phyloP scores from a whole-genome alignment of 176 grass and related monocot species.

The Chloris gayana region DNA sequence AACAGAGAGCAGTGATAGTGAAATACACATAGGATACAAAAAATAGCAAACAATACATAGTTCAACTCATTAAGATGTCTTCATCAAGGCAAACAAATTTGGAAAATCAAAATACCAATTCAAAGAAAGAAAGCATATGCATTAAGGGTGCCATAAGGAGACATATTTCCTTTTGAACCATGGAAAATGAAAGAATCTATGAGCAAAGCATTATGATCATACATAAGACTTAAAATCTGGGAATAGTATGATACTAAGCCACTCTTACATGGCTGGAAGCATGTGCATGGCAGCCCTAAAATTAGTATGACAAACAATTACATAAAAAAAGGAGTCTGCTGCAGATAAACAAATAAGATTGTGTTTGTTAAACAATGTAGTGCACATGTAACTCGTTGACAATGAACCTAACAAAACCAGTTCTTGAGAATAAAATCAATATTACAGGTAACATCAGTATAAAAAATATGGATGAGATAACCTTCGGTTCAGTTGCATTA shows the following conservation, averaged over 20 bases:
- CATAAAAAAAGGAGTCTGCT: background rate
- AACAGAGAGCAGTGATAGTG: background rate
- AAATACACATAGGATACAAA: background rate
- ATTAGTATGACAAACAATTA: background rate
- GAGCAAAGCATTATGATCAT: background rate
- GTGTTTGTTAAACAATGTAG: background rate
- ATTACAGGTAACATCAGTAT: background rate
- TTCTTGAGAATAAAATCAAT: background rate
- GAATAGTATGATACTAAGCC: background rate
- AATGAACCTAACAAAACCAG: background rate
- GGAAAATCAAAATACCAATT: background rate
- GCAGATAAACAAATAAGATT: conserved; percentile 3
- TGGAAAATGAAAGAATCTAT: background rate
- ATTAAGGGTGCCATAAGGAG: background rate
- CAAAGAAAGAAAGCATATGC: background rate
- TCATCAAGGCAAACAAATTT: background rate
- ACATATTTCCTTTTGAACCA: background rate
- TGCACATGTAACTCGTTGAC: background rate
- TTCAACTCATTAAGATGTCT: background rate
- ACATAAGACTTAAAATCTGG: background rate
- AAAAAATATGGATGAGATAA: background rate
- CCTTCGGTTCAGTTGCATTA: no score
- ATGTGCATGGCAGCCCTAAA: background rate
- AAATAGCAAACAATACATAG: conserved; percentile 6
- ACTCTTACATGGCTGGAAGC: background rate